Evolutionary conservation across 495 filamentous ascomycete genomes (phyloP), one percentile per base, ranked within the genome.

Genomic region (Podospora comata): DNA sequence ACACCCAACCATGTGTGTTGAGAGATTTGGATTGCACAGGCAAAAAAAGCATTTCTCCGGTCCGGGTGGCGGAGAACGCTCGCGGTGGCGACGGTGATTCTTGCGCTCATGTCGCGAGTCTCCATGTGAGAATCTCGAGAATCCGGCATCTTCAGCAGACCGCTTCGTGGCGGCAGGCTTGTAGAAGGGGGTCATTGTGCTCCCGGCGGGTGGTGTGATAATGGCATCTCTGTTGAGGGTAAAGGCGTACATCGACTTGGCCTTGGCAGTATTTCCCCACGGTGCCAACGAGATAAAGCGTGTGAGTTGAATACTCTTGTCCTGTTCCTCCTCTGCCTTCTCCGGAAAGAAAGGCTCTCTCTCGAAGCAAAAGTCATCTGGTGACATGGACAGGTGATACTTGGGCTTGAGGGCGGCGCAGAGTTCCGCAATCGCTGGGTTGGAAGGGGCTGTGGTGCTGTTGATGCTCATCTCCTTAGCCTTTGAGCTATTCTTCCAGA

Each of bases 1-100:
- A 27, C 89, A 92, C 70, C 90, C 89, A 71, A 97, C 89, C 74
- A 98, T 91, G 77, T 99, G 94, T 0, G 89, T 90, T 48, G 91
- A 89, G 30, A 96, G 79, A 65, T 88, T 89, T 19, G 89, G 86
- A 75, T 95, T 97, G 9, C 89, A 91, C 4, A 98, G 83, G 76
- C 95, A 99, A 84, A 99, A 97, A 84, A 94, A 99, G 76, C 95
- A 99, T 69, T 87, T 84, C 26, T 89, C 88, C 0, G 92, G 92
- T 3, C 87, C 87, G 4, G 91, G 88, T 1, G 90, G 91, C 0
- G 82, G 80, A 7, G 80, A 78, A 18, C 76, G 75, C 32, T 79
- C 72, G n/a, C 71, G 75, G 28, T 77, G 76, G n/a, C 77, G 82
- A 9, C 87, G 84, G 58, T 75, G 78, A 27, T 85, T 83, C 67